Percentiles rank a stretch among this genome's conserved stretches.
Evolutionary conservation across 2,329 filamentous ascomycete genomes (phyloP).

Genomic region (Didymella glomerata): DNA sequence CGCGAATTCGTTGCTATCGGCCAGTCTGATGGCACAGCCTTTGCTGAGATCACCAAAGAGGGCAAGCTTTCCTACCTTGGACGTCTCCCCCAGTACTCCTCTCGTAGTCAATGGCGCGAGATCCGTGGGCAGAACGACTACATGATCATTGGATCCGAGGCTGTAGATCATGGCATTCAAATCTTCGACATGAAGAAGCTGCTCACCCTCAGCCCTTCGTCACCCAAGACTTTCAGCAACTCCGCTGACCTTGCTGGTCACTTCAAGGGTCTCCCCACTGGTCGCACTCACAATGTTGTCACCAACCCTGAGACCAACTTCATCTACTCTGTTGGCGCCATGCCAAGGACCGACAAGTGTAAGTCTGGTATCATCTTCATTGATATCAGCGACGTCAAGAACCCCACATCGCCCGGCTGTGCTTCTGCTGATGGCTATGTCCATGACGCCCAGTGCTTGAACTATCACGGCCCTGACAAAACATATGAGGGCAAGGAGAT

Average conservation of each 20-base stretch:
- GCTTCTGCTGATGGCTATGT: constrained; percentile 66
- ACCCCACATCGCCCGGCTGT: constrained; percentile 64
- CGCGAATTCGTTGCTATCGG: constrained; percentile 65
- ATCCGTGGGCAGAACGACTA: constrained; percentile 58
- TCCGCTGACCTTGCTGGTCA: constrained; percentile 45
- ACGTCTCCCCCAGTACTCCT: constrained; percentile 59
- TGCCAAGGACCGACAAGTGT: constrained; percentile 53
- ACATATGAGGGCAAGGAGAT: constrained; percentile 61
- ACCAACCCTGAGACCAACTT: constrained; percentile 50
- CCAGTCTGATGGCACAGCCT: constrained; percentile 64
- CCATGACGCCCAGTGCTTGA: constrained; percentile 68
- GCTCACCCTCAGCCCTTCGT: constrained; percentile 45
- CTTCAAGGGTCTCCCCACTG: constrained; percentile 47
- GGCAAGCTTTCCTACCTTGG: constrained; percentile 64
- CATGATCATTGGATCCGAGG: constrained; percentile 55
- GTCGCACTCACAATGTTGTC: constrained; percentile 51
- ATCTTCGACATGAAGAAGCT: constrained; percentile 68
- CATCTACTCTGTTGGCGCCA: constrained; percentile 51
- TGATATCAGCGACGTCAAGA: constrained; percentile 63
- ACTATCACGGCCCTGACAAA: constrained; percentile 62
- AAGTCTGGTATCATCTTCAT: constrained; percentile 66
- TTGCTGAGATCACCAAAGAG: constrained; percentile 60
- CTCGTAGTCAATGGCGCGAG: constrained; percentile 62
- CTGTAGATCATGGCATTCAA: constrained; percentile 63
- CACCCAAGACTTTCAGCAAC: constrained; percentile 48